phyloP scores from a whole-genome alignment of 257 asterid species.

The Solanum lycopersicoides region DNA sequence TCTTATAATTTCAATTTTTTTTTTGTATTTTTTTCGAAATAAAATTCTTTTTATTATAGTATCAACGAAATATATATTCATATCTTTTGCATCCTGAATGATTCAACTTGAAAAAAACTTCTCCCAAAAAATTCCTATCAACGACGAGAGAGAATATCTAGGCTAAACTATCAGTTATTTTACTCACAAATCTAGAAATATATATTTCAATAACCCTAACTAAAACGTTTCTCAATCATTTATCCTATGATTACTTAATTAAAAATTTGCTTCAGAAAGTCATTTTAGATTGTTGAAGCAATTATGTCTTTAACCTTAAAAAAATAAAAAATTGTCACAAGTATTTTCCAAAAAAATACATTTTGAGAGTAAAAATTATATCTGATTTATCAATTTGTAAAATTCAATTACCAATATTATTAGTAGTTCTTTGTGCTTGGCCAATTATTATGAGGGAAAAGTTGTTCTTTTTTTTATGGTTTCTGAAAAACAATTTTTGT shows the following conservation, averaged over 20 bases:
- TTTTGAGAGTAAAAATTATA: neutral
- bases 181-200: no score
- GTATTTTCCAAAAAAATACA: neutral
- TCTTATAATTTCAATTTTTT: neutral
- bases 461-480: neutral
- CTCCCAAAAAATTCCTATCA: no score
- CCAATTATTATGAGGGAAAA: neutral
- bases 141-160: no score
- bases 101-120: no score
- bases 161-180: no score
- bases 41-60: no score
- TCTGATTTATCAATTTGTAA: neutral
- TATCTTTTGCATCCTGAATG: no score
- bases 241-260: neutral
- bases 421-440: neutral
- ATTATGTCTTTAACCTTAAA: neutral
- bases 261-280: neutral
- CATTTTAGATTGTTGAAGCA: neutral
- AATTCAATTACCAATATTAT: neutral
- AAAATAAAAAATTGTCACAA: no score
- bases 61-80: no score
- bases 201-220: neutral
- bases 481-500: neutral
- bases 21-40: no score
- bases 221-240: neutral